Evolutionary conservation across 2,329 filamentous ascomycete genomes (phyloP).

Genomic region (Colletotrichum sp.): DNA sequence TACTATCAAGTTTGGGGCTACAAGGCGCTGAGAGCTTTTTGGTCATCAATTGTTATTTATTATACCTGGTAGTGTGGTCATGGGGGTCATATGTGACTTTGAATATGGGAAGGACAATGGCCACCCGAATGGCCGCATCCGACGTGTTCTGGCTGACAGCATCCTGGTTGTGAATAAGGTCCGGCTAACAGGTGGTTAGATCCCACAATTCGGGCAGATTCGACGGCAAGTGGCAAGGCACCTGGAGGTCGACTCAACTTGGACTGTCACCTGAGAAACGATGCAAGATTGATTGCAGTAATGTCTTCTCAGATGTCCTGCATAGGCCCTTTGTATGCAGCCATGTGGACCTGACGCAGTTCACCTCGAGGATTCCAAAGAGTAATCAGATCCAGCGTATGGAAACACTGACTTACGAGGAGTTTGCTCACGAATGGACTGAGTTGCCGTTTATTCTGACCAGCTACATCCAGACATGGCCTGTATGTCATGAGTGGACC

Average conservation of each 20-base stretch:
- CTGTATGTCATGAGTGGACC: slow-evolving; percentile 76
- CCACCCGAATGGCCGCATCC: not conserved
- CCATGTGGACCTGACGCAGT: slow-evolving; percentile 71
- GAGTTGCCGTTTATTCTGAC: slow-evolving; percentile 87
- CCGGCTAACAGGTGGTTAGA: slow-evolving; percentile 14
- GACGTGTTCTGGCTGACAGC: not conserved
- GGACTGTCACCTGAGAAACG: slow-evolving; percentile 55
- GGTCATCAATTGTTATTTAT: not conserved
- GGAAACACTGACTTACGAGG: slow-evolving; percentile 68
- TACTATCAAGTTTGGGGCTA: not conserved
- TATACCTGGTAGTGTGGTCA: not conserved
- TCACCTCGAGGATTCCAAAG: slow-evolving; percentile 72
- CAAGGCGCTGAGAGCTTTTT: not conserved
- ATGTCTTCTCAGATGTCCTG: slow-evolving; percentile 87
- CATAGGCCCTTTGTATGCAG: slow-evolving; percentile 92
- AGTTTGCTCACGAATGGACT: slow-evolving; percentile 80
- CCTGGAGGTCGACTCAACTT: slow-evolving; percentile 83
- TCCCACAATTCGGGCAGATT: slow-evolving; percentile 24
- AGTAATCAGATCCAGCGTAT: slow-evolving; percentile 77
- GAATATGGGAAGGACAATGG: not conserved
- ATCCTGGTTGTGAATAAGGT: not conserved
- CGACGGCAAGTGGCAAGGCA: slow-evolving; percentile 71
- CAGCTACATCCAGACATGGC: slow-evolving; percentile 81
- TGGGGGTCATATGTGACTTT: not conserved
- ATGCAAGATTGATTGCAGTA: slow-evolving; percentile 71